phyloP scores from a whole-genome alignment of 257 asterid species.

The Nicotiana obtusifolia region DNA sequence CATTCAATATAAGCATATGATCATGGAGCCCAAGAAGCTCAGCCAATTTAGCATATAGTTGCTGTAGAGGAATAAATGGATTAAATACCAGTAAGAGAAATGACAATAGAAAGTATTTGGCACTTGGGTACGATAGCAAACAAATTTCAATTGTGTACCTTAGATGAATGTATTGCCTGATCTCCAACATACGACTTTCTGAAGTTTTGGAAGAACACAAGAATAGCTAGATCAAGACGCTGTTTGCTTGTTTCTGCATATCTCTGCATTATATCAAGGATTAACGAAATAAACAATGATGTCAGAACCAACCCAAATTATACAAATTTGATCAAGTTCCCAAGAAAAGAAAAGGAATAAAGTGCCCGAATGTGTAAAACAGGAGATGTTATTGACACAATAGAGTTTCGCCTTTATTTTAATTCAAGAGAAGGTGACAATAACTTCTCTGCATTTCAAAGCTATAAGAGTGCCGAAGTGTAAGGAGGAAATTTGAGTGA shows the following conservation, averaged over 20 bases:
- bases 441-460: not conserved
- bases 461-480: not conserved
- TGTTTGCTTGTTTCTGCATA: slow-evolving; percentile 85
- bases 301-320: not conserved
- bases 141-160: slow-evolving; percentile 39
- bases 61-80: slow-evolving; percentile 54
- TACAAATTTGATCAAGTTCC: not conserved
- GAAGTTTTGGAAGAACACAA: slow-evolving; percentile 81
- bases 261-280: slow-evolving; percentile 52
- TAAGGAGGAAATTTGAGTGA: slow-evolving; percentile 1
- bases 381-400: not conserved
- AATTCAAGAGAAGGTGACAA: not conserved
- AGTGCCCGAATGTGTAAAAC: not conserved
- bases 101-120: slow-evolving; percentile 18
- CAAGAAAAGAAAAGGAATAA: not conserved
- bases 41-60: slow-evolving; percentile 82
- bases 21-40: slow-evolving; percentile 97
- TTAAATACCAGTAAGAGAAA: not conserved
- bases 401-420: not conserved
- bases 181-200: slow-evolving; percentile 95
- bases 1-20: slow-evolving; percentile 79
- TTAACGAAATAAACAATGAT: not conserved
- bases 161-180: slow-evolving; percentile 97
- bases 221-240: slow-evolving; percentile 94
- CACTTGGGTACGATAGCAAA: not conserved